phyloP scores from a whole-genome alignment of 306 rosid species.

The Alnus rubra region DNA sequence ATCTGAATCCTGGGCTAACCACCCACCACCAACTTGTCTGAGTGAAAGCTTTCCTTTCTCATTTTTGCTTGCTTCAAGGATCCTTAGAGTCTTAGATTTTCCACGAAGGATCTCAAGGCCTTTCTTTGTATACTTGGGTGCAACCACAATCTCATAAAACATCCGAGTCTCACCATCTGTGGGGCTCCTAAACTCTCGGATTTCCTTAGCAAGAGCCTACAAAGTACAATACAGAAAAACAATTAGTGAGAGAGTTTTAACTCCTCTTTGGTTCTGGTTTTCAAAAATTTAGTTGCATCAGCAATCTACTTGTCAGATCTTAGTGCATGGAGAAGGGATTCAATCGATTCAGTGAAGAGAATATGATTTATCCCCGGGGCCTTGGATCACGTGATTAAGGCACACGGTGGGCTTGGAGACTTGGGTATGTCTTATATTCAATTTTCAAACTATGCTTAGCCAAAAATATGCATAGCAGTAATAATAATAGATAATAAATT shows the following conservation, averaged over 20 bases:
- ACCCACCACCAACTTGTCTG: constrained; percentile 95
- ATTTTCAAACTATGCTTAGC: neutral
- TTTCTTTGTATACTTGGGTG: constrained; percentile 77
- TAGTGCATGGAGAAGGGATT: neutral
- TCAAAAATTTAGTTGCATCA: neutral
- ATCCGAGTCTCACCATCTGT: constrained; percentile 88
- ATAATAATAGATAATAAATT: too few species aligned
- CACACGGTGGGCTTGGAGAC: neutral
- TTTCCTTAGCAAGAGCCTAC: constrained; percentile 85
- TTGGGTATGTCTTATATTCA: neutral
- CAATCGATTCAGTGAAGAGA: constrained; percentile 6
- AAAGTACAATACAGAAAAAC: neutral
- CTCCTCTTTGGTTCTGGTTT: neutral
- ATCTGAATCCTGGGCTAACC: constrained; percentile 91
- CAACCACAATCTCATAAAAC: constrained; percentile 98
- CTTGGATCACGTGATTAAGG: neutral
- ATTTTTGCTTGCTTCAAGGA: constrained; percentile 75
- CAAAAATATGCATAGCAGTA: neutral
- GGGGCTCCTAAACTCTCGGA: constrained; percentile 91
- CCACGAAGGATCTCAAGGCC: constrained; percentile 89
- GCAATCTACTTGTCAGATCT: neutral
- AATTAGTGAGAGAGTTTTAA: neutral
- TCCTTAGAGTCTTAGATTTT: constrained; percentile 80
- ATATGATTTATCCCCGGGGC: neutral
- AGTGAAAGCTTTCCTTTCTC: constrained; percentile 86